These are phyloP conservation scores for Lophium mytilinum DNA, from an alignment of 495 filamentous ascomycete genomes.

Conservation along the genomic window DNA sequence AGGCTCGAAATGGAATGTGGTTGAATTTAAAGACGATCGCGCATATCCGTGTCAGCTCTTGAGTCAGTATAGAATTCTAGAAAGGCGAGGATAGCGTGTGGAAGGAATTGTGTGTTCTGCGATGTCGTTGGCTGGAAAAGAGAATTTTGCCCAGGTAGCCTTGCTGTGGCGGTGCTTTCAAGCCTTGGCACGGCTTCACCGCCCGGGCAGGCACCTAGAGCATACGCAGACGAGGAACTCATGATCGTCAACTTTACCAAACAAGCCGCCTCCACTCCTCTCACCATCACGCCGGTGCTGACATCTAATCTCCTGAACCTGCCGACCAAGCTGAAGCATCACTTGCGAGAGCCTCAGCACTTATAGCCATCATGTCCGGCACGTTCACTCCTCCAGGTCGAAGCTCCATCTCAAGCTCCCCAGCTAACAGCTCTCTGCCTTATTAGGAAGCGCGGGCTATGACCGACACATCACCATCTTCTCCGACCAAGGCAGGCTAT, in stretches of 20 bases:
- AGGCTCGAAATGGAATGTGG: too few species aligned
- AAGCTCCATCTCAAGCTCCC: not conserved
- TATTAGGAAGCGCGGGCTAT: slow-evolving; percentile 83
- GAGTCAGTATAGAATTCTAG: slow-evolving; percentile 17
- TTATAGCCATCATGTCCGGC: slow-evolving; percentile 26
- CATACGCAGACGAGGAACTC: too few species aligned
- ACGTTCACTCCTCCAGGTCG: slow-evolving; percentile 5
- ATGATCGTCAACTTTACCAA: not conserved
- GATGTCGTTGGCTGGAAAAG: too few species aligned
- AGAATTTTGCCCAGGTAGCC: too few species aligned
- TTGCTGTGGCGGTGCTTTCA: too few species aligned
- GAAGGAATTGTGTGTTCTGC: too few species aligned
- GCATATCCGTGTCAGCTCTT: slow-evolving; percentile 22
- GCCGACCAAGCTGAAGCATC: slow-evolving; percentile 20
- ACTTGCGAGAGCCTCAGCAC: slow-evolving; percentile 6
- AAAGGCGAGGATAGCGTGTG: slow-evolving; percentile 9
- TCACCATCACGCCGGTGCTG: slow-evolving; percentile 10
- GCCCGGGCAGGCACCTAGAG: too few species aligned
- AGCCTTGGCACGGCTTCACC: too few species aligned
- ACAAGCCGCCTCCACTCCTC: not conserved
- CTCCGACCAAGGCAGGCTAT: slow-evolving; percentile 94
- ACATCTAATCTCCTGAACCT: slow-evolving; percentile 23
- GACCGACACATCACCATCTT: slow-evolving; percentile 99
- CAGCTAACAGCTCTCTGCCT: slow-evolving; percentile 18
- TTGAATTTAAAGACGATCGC: slow-evolving; percentile 1